A percentile compares a stretch with the other conserved stretches of the same genome.
These are phyloP conservation scores for Cladophialophora immunda DNA, from an alignment of 2,329 filamentous ascomycete species.

Conservation along the genomic window DNA sequence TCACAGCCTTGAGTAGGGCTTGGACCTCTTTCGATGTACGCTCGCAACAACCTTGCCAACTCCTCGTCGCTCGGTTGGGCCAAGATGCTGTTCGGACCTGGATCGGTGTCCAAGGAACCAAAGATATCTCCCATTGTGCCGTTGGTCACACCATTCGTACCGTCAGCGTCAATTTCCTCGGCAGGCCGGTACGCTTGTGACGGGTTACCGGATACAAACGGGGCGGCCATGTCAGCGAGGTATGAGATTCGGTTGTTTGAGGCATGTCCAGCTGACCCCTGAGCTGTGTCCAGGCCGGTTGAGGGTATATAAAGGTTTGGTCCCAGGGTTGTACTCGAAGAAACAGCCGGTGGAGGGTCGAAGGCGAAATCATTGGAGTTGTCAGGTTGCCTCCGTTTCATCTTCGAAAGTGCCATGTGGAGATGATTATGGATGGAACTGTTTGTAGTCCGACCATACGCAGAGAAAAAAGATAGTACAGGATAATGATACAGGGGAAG, in stretches of 20 bases:
- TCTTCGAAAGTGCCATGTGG: not conserved
- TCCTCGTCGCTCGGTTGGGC: not conserved
- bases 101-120: not conserved
- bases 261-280: not conserved
- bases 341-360: not conserved
- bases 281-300: not conserved
- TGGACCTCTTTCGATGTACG: not conserved
- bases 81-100: not conserved
- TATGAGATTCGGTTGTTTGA: not conserved
- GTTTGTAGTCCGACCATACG: not conserved
- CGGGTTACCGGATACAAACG: slow-evolving; percentile 3
- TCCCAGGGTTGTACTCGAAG: not conserved
- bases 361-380: not conserved
- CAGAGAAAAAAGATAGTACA: not conserved
- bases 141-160: slow-evolving; percentile 1
- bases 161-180: slow-evolving; percentile 1
- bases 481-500: not conserved
- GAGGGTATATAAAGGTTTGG: not conserved
- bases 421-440: not conserved
- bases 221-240: not conserved
- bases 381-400: not conserved
- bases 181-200: slow-evolving; percentile 7
- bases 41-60: not conserved
- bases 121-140: not conserved
- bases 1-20: slow-evolving; percentile 7